Evolutionary conservation across 257 asterid species (phyloP).

Genomic region (Gentiana macrophylla): DNA sequence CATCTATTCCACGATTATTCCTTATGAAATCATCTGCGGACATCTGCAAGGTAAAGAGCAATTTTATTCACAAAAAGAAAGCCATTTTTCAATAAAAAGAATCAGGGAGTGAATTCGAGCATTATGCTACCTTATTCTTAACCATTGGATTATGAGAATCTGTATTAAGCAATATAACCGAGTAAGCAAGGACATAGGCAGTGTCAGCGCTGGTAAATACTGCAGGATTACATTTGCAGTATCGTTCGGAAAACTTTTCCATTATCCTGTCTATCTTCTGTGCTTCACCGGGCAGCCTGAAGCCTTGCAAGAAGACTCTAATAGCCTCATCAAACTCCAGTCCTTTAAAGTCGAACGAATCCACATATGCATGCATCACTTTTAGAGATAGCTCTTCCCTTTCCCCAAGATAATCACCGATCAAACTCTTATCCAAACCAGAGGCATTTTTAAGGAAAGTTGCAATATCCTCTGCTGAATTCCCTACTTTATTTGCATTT

Average conservation of each 20-base stretch:
- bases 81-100: background rate
- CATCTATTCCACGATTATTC: constrained; percentile 97
- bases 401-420: constrained; percentile 98
- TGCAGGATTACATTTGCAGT: constrained; percentile 89
- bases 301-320: constrained; percentile 81
- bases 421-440: constrained; percentile 79
- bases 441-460: constrained; percentile 76
- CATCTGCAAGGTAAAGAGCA: constrained; percentile 44
- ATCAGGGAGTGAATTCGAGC: background rate
- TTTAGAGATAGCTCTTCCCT: constrained; percentile 90
- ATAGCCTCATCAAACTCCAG: constrained; percentile 95
- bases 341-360: constrained; percentile 92
- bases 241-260: constrained; percentile 97
- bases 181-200: constrained; percentile 96
- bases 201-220: constrained; percentile 95
- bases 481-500: constrained; percentile 88
- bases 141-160: constrained; percentile 99
- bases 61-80: background rate
- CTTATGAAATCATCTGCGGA: constrained; percentile 88
- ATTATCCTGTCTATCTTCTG: constrained; percentile 96
- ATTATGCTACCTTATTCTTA: constrained; percentile 72
- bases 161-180: constrained; percentile 92
- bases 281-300: constrained; percentile 98
- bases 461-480: constrained; percentile 84
- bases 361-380: constrained; percentile 98